Percentiles rank a stretch among this genome's conserved stretches.
phyloP scores from a whole-genome alignment of 2,329 filamentous ascomycete species.

The Sporothrix mexicana region DNA sequence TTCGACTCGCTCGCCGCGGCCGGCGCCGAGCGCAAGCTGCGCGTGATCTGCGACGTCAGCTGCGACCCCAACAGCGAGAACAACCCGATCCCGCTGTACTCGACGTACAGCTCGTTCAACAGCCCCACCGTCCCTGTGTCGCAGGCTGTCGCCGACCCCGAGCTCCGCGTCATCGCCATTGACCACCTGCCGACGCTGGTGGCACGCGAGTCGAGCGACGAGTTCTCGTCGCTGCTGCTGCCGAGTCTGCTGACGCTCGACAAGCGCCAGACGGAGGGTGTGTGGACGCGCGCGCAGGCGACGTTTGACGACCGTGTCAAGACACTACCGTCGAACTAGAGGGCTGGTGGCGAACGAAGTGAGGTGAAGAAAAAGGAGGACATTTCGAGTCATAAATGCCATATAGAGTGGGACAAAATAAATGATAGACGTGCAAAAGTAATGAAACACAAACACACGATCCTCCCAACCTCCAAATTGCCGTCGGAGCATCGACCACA shows the following conservation, averaged over 20 bases:
- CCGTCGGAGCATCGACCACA: not conserved
- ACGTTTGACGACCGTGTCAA: conserved; percentile 81
- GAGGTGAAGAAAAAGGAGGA: not conserved
- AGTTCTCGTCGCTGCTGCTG: conserved; percentile 77
- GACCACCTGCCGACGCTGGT: conserved; percentile 85
- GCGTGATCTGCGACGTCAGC: conserved; percentile 79
- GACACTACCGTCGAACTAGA: conserved; percentile 34
- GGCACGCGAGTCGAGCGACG: conserved; percentile 84
- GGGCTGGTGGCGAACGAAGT: not conserved
- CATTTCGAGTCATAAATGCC: not conserved
- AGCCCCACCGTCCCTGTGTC: conserved; percentile 80
- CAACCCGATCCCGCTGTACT: conserved; percentile 73
- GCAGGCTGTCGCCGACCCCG: conserved; percentile 53
- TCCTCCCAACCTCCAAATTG: not conserved
- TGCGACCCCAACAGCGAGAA: conserved; percentile 76
- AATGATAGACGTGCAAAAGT: not conserved
- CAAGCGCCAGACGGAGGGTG: conserved; percentile 71
- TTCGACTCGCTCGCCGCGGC: conserved; percentile 69
- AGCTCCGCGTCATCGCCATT: conserved; percentile 82
- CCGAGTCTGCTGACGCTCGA: conserved; percentile 79
- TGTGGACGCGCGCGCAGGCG: conserved; percentile 87
- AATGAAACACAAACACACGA: not conserved
- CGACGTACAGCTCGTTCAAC: conserved; percentile 82
- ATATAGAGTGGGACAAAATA: not conserved
- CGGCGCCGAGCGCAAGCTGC: conserved; percentile 71